phyloP scores from a whole-genome alignment of 73 alveolate genomes.

The Symbiodinium pilosum region DNA sequence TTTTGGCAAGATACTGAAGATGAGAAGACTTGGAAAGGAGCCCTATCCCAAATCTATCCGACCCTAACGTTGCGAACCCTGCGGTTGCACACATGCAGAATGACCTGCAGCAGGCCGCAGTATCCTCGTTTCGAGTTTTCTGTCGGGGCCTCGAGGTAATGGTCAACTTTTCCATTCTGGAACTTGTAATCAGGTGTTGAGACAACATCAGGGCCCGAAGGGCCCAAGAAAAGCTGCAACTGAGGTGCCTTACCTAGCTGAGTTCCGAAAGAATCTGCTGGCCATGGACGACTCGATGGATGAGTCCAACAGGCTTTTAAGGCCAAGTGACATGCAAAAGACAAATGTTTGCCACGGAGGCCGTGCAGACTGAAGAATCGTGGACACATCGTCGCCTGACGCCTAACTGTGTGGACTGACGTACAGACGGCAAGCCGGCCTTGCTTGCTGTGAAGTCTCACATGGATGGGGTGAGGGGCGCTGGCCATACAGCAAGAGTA shows the following conservation, averaged over 20 bases:
- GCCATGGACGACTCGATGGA: conserved; percentile 71
- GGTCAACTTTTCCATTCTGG: too few relatives aligned
- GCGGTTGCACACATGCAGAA: too few relatives aligned
- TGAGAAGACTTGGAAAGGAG: too few relatives aligned
- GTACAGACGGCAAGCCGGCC: not conserved
- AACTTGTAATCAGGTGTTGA: too few relatives aligned
- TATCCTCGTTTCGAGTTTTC: conserved; percentile 92
- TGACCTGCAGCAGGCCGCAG: conserved; percentile 44
- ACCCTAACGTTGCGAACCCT: too few relatives aligned
- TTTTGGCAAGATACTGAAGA: too few relatives aligned
- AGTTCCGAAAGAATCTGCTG: conserved; percentile 69
- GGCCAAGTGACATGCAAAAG: too few relatives aligned
- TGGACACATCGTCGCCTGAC: conserved; percentile 62
- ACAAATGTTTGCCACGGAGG: not conserved
- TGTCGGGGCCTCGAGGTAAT: not conserved
- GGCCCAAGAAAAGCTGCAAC: not conserved
- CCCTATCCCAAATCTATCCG: too few relatives aligned
- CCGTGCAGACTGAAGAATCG: conserved; percentile 51
- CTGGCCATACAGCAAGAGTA: not conserved
- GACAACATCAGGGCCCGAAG: too few relatives aligned
- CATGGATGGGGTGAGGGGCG: too few relatives aligned
- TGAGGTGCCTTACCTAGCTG: conserved; percentile 71
- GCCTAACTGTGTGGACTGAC: not conserved
- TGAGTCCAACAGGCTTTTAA: conserved; percentile 14
- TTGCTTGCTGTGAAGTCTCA: too few relatives aligned